Conservation (phyloP, 1,284 basidiomycete genomes). For the Lignosus rhinocerotis region DNA sequence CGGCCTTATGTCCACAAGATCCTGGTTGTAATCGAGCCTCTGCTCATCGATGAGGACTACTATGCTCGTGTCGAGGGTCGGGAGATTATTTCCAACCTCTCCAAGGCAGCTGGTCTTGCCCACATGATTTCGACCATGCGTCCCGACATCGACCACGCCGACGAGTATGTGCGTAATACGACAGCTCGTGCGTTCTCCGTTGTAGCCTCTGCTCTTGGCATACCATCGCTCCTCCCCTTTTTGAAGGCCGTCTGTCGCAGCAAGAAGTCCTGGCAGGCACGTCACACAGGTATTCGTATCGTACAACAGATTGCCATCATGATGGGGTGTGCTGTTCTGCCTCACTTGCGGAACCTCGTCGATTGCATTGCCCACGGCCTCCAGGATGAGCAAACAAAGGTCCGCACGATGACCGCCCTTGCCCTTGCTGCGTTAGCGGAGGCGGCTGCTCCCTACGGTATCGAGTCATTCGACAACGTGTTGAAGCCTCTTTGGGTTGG, state of each 20-base stretch:
- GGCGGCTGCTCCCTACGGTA: slow-evolving; percentile 97
- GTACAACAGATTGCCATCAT: slow-evolving; percentile 99
- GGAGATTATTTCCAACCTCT: slow-evolving; percentile 98
- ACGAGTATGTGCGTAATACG: slow-evolving; percentile 99
- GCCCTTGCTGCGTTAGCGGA: slow-evolving; percentile 97
- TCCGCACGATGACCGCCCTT: slow-evolving; percentile 97
- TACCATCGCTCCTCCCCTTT: slow-evolving; percentile 96
- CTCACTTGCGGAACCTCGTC: slow-evolving; percentile 95
- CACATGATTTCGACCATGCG: slow-evolving; percentile 99
- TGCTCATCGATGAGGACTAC: slow-evolving; percentile 99
- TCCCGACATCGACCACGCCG: slow-evolving; percentile 99
- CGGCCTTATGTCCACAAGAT: slow-evolving; percentile 99
- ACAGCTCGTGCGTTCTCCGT: slow-evolving; percentile 99
- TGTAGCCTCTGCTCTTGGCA: slow-evolving; percentile 97
- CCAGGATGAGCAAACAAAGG: slow-evolving; percentile 98
- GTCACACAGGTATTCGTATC: slow-evolving; percentile 98
- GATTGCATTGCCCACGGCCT: slow-evolving; percentile 96
- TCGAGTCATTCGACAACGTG: slow-evolving; percentile 98
- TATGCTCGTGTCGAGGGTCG: slow-evolving; percentile 99
- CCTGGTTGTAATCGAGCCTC: slow-evolving; percentile 97
- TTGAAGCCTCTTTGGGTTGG: slow-evolving; percentile 98
- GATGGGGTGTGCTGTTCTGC: slow-evolving; percentile 99
- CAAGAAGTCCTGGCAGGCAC: slow-evolving; percentile 99
- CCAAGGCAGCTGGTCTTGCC: slow-evolving; percentile 97
- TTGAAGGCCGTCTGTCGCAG: slow-evolving; percentile 97